Evolutionary conservation across 1,284 basidiomycete genomes (phyloP).

Genomic region (Ganoderma sinense): DNA sequence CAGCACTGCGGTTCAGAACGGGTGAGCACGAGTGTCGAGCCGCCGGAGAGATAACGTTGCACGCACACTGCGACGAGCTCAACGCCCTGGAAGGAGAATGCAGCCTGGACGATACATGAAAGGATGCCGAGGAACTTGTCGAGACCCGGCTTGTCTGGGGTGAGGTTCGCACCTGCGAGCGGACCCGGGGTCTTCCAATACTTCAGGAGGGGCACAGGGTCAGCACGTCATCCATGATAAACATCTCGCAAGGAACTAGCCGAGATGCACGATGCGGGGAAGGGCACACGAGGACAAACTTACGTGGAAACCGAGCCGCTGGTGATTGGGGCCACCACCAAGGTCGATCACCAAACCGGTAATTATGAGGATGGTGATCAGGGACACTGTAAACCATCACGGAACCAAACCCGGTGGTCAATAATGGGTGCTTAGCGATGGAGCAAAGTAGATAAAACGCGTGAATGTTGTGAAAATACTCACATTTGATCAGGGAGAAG

Average conservation of each 20-base stretch:
- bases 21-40: neutral
- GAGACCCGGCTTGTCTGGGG: constrained; percentile 47
- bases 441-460: neutral
- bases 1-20: constrained; percentile 59
- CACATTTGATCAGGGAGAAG: constrained; percentile 71
- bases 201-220: constrained; percentile 37
- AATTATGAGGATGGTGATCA: constrained; percentile 70
- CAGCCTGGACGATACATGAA: constrained; percentile 76
- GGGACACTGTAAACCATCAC: constrained; percentile 45
- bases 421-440: neutral
- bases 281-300: constrained; percentile 19
- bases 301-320: constrained; percentile 69
- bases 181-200: constrained; percentile 80
- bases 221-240: neutral
- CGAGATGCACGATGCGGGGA: neutral
- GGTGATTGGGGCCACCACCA: constrained; percentile 69
- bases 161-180: constrained; percentile 54
- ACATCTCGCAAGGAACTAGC: neutral
- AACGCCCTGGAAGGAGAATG: constrained; percentile 87
- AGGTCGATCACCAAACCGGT: constrained; percentile 74
- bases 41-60: constrained; percentile 1
- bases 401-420: constrained; percentile 1
- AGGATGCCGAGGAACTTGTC: constrained; percentile 78
- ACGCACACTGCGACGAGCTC: constrained; percentile 82
- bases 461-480: constrained; percentile 29